Percentiles rank a stretch among this genome's conserved stretches.
These are phyloP conservation scores for Colletotrichum filicis DNA, from an alignment of 2,329 filamentous ascomycete species.

Conservation along the genomic window DNA sequence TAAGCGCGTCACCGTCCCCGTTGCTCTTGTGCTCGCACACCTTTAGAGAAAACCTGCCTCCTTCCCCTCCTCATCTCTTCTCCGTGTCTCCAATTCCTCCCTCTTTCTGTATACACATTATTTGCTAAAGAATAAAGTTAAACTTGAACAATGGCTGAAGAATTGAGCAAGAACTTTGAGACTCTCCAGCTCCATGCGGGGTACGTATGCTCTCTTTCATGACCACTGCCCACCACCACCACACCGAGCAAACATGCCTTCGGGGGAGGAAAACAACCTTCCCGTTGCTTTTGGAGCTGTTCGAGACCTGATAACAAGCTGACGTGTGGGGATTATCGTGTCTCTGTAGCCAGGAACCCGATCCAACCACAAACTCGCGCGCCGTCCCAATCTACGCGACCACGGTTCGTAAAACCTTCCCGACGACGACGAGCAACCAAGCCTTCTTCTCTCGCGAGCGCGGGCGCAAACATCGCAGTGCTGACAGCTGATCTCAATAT, in stretches of 20 bases:
- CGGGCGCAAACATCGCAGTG: background rate
- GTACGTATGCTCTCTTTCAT: constrained; percentile 58
- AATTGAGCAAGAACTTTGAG: constrained; percentile 76
- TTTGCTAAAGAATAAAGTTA: constrained; percentile 4
- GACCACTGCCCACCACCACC: background rate
- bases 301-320: background rate
- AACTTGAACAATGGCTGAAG: constrained; percentile 50
- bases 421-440: background rate
- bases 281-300: background rate
- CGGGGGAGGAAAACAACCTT: background rate
- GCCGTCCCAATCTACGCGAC: constrained; percentile 97
- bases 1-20: constrained; percentile 8
- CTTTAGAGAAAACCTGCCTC: background rate
- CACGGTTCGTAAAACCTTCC: constrained; percentile 54
- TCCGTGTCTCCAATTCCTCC: background rate
- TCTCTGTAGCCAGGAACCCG: constrained; percentile 75
- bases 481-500: background rate
- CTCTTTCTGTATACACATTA: constrained; percentile 41
- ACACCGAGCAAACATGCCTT: background rate
- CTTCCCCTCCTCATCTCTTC: background rate
- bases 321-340: constrained; percentile 1
- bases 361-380: constrained; percentile 84
- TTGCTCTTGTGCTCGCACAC: constrained; percentile 9
- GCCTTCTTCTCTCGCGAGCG: background rate
- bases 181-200: constrained; percentile 89